A percentile compares a stretch with the other conserved stretches of the same genome.
Conservation (phyloP, 371 early-diverging fungal genomes). For the Mortierella sp. region DNA sequence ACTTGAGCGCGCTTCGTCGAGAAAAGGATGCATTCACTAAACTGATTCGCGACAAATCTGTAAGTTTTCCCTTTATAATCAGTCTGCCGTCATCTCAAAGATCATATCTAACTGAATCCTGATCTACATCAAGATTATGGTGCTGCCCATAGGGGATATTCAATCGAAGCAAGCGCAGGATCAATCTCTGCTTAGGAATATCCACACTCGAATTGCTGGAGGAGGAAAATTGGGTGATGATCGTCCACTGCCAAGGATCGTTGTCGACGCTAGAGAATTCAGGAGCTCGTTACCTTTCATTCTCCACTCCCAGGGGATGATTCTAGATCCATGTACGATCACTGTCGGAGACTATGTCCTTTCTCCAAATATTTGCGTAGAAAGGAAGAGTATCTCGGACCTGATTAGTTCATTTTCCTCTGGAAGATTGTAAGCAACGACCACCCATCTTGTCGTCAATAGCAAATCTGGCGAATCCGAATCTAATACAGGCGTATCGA, state of each 20-base stretch:
- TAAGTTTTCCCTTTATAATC: conserved; percentile 15
- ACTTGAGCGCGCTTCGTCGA: conserved; percentile 83
- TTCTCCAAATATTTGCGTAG: conserved; percentile 90
- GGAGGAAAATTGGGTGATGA: conserved; percentile 46
- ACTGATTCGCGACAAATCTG: conserved; percentile 92
- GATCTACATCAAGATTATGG: conserved; percentile 45
- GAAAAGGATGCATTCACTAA: conserved; percentile 97
- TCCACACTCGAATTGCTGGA: conserved; percentile 51
- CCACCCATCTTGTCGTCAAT: neutral
- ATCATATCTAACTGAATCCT: neutral
- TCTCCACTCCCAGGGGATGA: conserved; percentile 84
- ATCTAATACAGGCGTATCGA: neutral
- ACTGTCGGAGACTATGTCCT: conserved; percentile 97
- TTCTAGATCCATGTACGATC: conserved; percentile 87
- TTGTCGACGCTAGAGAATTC: conserved; percentile 97
- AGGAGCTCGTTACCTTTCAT: conserved; percentile 92
- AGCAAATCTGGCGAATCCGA: neutral
- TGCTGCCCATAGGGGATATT: conserved; percentile 53
- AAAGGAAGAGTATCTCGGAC: conserved; percentile 95
- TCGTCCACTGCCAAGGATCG: conserved; percentile 60
- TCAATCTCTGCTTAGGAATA: conserved; percentile 52
- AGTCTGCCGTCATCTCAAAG: neutral
- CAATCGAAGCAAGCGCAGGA: conserved; percentile 46
- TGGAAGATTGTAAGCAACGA: conserved; percentile 83
- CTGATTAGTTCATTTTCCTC: conserved; percentile 85